Evolutionary conservation across 495 filamentous ascomycete species (phyloP).

Genomic region (Cairneyella variabilis): DNA sequence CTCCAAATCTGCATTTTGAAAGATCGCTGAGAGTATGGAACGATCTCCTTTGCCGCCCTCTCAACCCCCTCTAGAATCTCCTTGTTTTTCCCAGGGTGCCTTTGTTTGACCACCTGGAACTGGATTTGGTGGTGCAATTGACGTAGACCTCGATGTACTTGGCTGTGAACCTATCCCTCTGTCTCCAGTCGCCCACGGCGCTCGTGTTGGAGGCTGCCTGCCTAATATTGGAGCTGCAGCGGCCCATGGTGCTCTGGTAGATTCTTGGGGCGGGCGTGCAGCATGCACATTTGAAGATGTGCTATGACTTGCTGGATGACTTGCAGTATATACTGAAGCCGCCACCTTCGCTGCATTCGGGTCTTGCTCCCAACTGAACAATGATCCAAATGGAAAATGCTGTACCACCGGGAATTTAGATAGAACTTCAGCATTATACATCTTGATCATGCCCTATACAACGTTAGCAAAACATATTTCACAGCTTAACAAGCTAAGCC

Average conservation of each 20-base stretch:
- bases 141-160: not conserved
- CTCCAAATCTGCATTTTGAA: too few species aligned
- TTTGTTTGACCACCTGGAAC: conserved; percentile 31
- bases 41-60: not conserved
- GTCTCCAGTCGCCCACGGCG: not conserved
- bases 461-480: conserved; percentile 18
- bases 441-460: conserved; percentile 80
- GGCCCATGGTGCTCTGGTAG: conserved; percentile 45
- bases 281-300: conserved; percentile 2
- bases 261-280: conserved; percentile 24
- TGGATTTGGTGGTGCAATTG: not conserved
- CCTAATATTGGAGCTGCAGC: not conserved
- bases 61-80: conserved; percentile 1
- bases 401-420: conserved; percentile 96
- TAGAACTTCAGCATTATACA: conserved; percentile 93
- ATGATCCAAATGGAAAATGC: conserved; percentile 87
- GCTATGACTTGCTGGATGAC: conserved; percentile 42
- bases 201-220: not conserved
- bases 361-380: conserved; percentile 80
- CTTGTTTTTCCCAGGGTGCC: conserved; percentile 38
- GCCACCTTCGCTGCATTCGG: conserved; percentile 50
- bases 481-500: conserved; percentile 6
- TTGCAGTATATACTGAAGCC: conserved; percentile 51
- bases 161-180: not conserved
- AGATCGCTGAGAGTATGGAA: too few species aligned